phyloP scores from a whole-genome alignment of 352 stramenopile species.

The Globisporangium abappressorium region DNA sequence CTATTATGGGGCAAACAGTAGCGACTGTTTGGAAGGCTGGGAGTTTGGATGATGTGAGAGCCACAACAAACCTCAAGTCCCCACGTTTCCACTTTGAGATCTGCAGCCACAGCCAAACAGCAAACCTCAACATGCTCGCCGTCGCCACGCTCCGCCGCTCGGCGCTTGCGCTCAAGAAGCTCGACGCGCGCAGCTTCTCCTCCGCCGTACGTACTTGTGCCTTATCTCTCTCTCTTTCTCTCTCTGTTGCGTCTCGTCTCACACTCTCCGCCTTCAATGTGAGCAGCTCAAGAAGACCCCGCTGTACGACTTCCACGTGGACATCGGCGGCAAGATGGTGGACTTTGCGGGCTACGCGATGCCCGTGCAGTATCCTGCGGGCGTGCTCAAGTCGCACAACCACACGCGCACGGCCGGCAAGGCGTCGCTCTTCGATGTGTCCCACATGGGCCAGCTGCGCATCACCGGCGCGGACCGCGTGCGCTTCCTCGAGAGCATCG shows the following conservation, averaged over 20 bases:
- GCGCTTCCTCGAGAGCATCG: slow-evolving; percentile 94
- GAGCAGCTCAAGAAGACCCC: slow-evolving; percentile 75
- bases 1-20: no score
- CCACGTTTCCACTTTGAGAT: slow-evolving; percentile 3
- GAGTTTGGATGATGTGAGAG: no score
- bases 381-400: slow-evolving; percentile 94
- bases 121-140: slow-evolving; percentile 43
- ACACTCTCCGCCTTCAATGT: background rate
- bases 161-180: slow-evolving; percentile 12
- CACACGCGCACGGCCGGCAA: slow-evolving; percentile 67
- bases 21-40: no score
- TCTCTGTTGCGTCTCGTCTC: background rate
- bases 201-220: slow-evolving; percentile 1
- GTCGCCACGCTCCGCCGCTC: slow-evolving; percentile 20
- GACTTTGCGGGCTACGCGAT: slow-evolving; percentile 97
- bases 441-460: slow-evolving; percentile 97
- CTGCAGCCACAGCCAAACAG: background rate
- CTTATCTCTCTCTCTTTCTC: background rate
- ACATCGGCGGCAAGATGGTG: slow-evolving; percentile 88
- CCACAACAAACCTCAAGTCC: no score
- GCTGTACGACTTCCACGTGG: slow-evolving; percentile 74
- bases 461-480: slow-evolving; percentile 93
- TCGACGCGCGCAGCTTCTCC: slow-evolving; percentile 13
- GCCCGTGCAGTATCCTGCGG: slow-evolving; percentile 95
- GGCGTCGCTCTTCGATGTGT: slow-evolving; percentile 97